Evolutionary conservation across 31 red algal species (phyloP).

Genomic region (Endocladia muricata): DNA sequence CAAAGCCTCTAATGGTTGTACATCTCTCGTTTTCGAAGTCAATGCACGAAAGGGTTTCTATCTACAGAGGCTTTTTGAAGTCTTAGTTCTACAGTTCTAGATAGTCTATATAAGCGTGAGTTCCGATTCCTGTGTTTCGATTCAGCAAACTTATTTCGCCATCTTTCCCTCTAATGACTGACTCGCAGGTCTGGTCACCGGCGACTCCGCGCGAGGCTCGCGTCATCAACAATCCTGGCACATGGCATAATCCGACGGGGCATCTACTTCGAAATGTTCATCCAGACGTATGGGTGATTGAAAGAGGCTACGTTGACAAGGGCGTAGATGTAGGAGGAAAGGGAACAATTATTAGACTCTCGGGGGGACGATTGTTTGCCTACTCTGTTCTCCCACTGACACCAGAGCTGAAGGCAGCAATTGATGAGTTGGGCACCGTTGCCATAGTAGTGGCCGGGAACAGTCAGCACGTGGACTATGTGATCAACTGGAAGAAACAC

Average conservation of each 20-base stretch:
- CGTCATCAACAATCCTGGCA: background rate
- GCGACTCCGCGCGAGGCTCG: conserved; percentile 9
- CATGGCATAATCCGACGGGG: conserved; percentile 33
- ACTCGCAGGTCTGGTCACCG: background rate
- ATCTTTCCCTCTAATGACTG: no score
- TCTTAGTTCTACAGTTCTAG: no score
- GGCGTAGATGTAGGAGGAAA: conserved; percentile 27
- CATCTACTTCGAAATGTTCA: conserved; percentile 13
- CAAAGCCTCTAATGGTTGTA: no score
- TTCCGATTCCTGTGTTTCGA: no score
- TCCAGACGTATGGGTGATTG: conserved; percentile 19
- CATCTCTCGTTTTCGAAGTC: no score
- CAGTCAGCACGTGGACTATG: conserved; percentile 20
- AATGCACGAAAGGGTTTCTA: no score
- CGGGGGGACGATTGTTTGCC: conserved; percentile 19
- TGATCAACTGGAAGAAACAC: conserved; percentile 5
- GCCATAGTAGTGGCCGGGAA: conserved; percentile 19
- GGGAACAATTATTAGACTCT: conserved; percentile 20
- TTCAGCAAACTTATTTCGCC: no score
- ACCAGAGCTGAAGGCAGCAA: conserved; percentile 14
- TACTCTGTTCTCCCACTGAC: conserved; percentile 24
- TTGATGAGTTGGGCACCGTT: conserved; percentile 19
- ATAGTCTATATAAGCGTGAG: no score
- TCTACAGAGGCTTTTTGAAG: no score
- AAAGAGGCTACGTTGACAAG: conserved; percentile 18